Conservation (phyloP, 2,329 filamentous ascomycete genomes). For the Phialophora macrospora region DNA sequence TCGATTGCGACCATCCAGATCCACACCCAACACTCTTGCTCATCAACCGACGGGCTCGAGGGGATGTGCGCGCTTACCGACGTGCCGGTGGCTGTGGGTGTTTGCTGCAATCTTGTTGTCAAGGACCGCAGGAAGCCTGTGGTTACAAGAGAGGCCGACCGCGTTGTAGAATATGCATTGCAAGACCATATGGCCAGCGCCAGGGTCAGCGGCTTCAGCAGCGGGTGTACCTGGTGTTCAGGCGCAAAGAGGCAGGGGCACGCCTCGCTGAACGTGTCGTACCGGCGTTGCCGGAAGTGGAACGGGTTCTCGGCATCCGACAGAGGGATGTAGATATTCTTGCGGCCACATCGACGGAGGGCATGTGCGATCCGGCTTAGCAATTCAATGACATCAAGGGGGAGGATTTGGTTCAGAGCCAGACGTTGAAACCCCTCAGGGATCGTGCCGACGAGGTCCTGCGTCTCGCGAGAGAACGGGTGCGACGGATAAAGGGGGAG, state of each 20-base stretch:
- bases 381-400: constrained; percentile 10
- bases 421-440: constrained; percentile 7
- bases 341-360: background rate
- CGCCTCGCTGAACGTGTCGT: constrained; percentile 9
- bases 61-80: background rate
- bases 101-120: background rate
- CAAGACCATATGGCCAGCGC: constrained; percentile 8
- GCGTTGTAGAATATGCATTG: constrained; percentile 6
- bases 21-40: constrained; percentile 8
- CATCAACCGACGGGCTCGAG: background rate
- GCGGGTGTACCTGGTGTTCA: constrained; percentile 6
- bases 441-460: background rate
- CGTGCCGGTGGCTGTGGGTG: background rate
- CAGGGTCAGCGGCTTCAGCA: constrained; percentile 8
- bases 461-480: background rate
- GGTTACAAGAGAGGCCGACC: background rate
- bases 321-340: constrained; percentile 1
- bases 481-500: background rate
- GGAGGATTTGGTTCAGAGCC: background rate
- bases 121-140: constrained; percentile 10
- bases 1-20: constrained; percentile 12
- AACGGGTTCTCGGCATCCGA: constrained; percentile 1
- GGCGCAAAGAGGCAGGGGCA: constrained; percentile 10
- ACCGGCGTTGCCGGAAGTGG: background rate
- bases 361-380: background rate